Conservation (phyloP, 73 alveolate genomes). For the Paramecium biaurelia region DNA sequence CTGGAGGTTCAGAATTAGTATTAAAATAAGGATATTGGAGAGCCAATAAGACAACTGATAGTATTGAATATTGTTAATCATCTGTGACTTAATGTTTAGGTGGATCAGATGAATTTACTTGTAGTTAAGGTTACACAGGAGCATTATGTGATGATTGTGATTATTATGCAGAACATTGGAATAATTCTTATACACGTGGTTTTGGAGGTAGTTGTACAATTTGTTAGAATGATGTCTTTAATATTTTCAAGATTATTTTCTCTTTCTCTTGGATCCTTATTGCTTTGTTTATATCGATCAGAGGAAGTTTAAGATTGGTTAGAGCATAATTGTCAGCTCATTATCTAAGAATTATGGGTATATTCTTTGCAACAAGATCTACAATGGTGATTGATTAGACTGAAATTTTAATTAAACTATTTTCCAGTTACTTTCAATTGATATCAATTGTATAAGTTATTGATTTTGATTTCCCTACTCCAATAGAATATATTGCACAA, state of each 20-base stretch:
- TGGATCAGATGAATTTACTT: background rate
- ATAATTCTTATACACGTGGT: background rate
- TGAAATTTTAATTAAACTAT: background rate
- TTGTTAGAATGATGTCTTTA: background rate
- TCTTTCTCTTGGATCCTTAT: background rate
- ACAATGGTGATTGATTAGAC: background rate
- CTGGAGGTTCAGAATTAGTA: background rate
- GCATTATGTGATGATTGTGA: constrained; percentile 2
- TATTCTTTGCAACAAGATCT: background rate
- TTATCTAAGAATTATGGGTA: constrained; percentile 13
- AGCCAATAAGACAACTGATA: background rate
- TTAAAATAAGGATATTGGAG: background rate
- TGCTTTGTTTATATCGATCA: background rate
- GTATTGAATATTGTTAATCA: background rate
- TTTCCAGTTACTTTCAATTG: background rate
- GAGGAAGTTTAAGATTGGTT: background rate
- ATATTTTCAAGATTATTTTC: background rate
- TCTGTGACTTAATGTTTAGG: background rate
- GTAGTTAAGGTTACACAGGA: background rate
- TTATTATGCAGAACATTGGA: background rate
- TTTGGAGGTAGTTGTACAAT: background rate
- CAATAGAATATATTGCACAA: background rate
- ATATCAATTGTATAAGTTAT: background rate
- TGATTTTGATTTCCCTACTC: background rate
- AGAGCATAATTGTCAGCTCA: constrained; percentile 4